phyloP scores from a whole-genome alignment of 805 yeast species.

The Kuraishia molischiana region DNA sequence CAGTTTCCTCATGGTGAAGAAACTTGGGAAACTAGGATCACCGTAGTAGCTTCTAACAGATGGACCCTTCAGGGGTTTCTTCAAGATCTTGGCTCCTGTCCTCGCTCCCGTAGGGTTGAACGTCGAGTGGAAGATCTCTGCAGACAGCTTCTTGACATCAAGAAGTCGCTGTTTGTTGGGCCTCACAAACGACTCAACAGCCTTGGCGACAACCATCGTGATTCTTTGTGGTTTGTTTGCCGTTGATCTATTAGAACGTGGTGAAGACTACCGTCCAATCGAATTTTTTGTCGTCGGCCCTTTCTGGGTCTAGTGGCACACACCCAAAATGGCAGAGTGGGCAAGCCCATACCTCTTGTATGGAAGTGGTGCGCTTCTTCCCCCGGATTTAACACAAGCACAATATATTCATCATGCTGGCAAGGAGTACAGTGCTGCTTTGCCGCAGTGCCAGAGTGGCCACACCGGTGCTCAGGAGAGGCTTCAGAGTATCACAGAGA shows the following conservation, averaged over 20 bases:
- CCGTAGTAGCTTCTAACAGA: slow-evolving; percentile 67
- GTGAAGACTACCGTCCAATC: no score
- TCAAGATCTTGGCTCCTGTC: slow-evolving; percentile 65
- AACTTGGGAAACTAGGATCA: slow-evolving; percentile 56
- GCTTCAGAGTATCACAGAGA: no score
- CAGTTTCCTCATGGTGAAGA: slow-evolving; percentile 46
- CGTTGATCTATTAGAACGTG: no score
- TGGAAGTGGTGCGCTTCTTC: no score
- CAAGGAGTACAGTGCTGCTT: no score
- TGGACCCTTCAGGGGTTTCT: slow-evolving; percentile 64
- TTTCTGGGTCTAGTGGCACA: background rate
- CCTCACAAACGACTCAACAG: slow-evolving; percentile 7
- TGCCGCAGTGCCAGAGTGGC: no score
- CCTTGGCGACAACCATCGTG: background rate
- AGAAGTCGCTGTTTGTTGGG: slow-evolving; percentile 39
- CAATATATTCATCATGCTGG: no score
- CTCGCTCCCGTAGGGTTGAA: slow-evolving; percentile 59
- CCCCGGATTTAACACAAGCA: no score
- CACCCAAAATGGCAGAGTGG: background rate
- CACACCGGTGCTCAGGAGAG: no score
- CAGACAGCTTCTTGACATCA: slow-evolving; percentile 48
- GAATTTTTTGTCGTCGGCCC: background rate
- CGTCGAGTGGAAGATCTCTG: slow-evolving; percentile 58
- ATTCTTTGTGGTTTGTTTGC: no score
- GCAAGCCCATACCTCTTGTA: no score